phyloP scores from a whole-genome alignment of 768 basidiomycete species.

The Serendipita vermifera region DNA sequence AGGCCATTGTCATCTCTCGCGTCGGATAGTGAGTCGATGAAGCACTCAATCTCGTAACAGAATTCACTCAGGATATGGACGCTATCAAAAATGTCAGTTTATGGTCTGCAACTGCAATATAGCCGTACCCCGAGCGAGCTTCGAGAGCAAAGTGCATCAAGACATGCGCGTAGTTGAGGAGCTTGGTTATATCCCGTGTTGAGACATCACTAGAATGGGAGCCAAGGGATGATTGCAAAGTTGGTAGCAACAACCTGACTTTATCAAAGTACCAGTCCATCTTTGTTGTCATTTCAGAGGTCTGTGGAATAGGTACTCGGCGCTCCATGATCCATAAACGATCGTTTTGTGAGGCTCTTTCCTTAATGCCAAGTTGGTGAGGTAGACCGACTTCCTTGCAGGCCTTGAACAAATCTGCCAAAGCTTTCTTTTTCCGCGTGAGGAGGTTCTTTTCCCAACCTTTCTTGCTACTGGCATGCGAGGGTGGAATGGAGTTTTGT shows the following conservation, averaged over 20 bases:
- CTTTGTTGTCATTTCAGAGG: constrained; percentile 22
- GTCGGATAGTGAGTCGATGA: not conserved
- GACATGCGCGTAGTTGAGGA: constrained; percentile 65
- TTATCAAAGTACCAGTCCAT: constrained; percentile 53
- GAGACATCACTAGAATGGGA: constrained; percentile 70
- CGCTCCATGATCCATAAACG: constrained; percentile 56
- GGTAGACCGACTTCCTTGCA: constrained; percentile 69
- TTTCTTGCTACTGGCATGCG: constrained; percentile 35
- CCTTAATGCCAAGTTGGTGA: constrained; percentile 53
- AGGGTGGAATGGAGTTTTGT: not conserved
- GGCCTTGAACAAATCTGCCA: constrained; percentile 82
- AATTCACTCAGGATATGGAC: not conserved
- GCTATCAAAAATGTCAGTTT: not conserved
- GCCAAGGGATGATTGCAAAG: constrained; percentile 45
- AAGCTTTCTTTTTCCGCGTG: constrained; percentile 76
- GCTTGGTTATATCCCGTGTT: constrained; percentile 78
- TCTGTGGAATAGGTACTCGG: constrained; percentile 19
- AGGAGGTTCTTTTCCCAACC: constrained; percentile 55
- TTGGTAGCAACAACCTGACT: constrained; percentile 50
- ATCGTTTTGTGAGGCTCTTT: constrained; percentile 43
- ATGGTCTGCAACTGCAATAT: not conserved
- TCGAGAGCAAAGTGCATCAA: constrained; percentile 55
- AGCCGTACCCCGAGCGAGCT: constrained; percentile 46
- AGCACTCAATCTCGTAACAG: not conserved
- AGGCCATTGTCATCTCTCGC: not conserved